phyloP scores from a whole-genome alignment of 2,329 filamentous ascomycete species.

The Pleoardoris graminearum region DNA sequence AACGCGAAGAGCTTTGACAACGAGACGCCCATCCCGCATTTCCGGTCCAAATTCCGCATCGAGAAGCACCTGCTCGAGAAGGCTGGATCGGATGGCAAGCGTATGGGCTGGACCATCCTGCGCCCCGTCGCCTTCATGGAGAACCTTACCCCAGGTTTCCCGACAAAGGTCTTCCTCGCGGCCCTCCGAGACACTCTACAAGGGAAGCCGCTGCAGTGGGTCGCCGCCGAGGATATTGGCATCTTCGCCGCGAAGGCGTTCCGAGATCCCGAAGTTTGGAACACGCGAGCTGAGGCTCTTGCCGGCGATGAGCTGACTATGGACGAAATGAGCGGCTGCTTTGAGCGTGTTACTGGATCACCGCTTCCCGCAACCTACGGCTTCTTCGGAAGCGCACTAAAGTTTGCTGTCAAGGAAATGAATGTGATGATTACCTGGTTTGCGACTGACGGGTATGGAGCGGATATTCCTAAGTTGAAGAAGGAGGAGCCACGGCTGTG shows the following conservation, averaged over 20 bases:
- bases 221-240: constrained; percentile 55
- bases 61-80: constrained; percentile 62
- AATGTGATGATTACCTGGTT: constrained; percentile 59
- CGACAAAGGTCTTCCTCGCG: constrained; percentile 54
- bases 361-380: constrained; percentile 50
- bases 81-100: constrained; percentile 45
- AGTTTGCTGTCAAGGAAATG: constrained; percentile 50
- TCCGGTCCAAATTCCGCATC: constrained; percentile 63
- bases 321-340: constrained; percentile 50
- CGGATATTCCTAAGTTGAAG: constrained; percentile 50
- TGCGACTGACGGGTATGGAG: constrained; percentile 51
- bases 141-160: constrained; percentile 55
- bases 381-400: constrained; percentile 46
- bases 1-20: constrained; percentile 56
- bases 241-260: constrained; percentile 56
- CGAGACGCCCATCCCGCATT: constrained; percentile 59
- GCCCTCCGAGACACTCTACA: constrained; percentile 48
- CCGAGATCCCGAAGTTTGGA: constrained; percentile 50
- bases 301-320: constrained; percentile 59
- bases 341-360: constrained; percentile 52
- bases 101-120: constrained; percentile 64
- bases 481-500: constrained; percentile 51
- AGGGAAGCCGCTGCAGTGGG: constrained; percentile 48
- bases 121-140: constrained; percentile 68
- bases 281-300: constrained; percentile 51